Evolutionary conservation across 108 stramenopile species (phyloP).

Genomic region (Ochromonas danica): DNA sequence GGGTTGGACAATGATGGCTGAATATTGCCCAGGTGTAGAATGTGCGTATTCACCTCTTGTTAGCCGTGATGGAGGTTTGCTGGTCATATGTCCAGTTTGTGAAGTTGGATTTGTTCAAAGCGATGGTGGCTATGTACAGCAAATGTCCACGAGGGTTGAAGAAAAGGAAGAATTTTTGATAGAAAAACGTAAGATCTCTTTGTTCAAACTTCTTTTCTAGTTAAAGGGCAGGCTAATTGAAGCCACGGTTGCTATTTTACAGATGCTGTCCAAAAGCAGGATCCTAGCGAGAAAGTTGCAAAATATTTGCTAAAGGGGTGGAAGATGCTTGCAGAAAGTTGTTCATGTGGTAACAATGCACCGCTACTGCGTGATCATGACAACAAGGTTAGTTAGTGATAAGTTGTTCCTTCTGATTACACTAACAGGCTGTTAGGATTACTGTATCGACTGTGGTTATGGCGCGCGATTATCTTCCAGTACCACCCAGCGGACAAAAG

Average conservation of each 20-base stretch:
- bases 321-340: not conserved
- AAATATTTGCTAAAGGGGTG: not conserved
- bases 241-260: not conserved
- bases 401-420: too few relatives aligned
- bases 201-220: not conserved
- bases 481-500: not conserved
- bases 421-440: too few relatives aligned
- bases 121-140: not conserved
- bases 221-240: not conserved
- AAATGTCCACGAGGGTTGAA: not conserved
- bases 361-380: not conserved
- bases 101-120: not conserved
- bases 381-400: not conserved
- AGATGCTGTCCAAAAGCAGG: not conserved
- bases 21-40: not conserved
- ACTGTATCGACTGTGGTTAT: too few relatives aligned
- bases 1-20: not conserved
- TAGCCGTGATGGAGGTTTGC: not conserved
- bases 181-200: not conserved
- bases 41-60: not conserved
- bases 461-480: not conserved
- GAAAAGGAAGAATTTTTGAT: not conserved
- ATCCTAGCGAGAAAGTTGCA: not conserved
- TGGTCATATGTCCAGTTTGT: not conserved
- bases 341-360: not conserved